Evolutionary conservation across 2,329 filamentous ascomycete genomes (phyloP).

Genomic region (Parafenestella ontariensis): DNA sequence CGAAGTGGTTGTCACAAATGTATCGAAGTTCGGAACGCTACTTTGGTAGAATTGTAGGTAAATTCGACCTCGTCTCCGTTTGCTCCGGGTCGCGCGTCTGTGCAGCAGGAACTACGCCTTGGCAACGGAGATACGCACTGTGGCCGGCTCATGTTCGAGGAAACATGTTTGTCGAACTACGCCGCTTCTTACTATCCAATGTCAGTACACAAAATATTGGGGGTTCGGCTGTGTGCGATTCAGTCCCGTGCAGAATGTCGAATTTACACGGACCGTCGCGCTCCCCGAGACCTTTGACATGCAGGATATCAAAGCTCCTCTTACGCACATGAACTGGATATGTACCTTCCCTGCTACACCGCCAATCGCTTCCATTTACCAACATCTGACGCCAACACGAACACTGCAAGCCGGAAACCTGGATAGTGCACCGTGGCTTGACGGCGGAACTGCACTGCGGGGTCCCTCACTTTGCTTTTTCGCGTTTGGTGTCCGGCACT

Average conservation of each 20-base stretch:
- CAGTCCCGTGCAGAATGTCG: conserved; percentile 17
- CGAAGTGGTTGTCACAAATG: conserved; percentile 14
- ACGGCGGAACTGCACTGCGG: conserved; percentile 12
- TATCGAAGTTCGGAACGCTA: conserved; percentile 30
- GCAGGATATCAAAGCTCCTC: conserved; percentile 24
- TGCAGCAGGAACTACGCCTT: conserved; percentile 1
- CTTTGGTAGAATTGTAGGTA: conserved; percentile 30
- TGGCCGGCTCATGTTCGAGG: conserved; percentile 15
- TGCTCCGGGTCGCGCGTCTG: conserved; percentile 1
- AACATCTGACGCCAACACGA: conserved; percentile 1
- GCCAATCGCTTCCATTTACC: conserved; percentile 13
- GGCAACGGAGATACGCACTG: conserved; percentile 26
- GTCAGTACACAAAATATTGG: conserved; percentile 8
- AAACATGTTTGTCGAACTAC: conserved; percentile 1
- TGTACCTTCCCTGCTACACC: conserved; percentile 27
- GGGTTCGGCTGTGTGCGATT: conserved; percentile 17
- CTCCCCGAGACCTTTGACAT: conserved; percentile 21
- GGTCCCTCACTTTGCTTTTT: conserved; percentile 23
- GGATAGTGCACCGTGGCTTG: conserved; percentile 7
- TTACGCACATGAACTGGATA: conserved; percentile 23
- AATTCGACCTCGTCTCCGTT: conserved; percentile 24
- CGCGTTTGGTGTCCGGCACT: conserved; percentile 17
- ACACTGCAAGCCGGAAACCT: conserved; percentile 2
- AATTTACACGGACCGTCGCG: conserved; percentile 32
- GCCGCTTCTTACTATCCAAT: conserved; percentile 23